Conservation (phyloP, 2,329 filamentous ascomycete genomes). For the Calcarisporium arbuscula region DNA sequence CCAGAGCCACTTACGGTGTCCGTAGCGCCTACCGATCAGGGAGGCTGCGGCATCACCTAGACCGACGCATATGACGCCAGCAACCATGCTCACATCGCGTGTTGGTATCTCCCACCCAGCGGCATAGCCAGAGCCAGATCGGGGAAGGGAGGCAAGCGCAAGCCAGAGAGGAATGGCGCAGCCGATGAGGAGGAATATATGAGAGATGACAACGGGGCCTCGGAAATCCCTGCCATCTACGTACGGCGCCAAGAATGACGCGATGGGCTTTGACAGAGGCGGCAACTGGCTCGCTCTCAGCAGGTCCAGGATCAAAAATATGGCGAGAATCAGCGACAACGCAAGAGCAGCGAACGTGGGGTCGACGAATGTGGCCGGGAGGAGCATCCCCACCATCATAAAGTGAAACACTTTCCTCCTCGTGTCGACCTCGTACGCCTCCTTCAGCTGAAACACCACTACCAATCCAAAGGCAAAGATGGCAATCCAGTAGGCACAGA, state of each 20-base stretch:
- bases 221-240: slow-evolving; percentile 90
- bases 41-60: slow-evolving; percentile 92
- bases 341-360: slow-evolving; percentile 77
- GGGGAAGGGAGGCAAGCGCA: slow-evolving; percentile 63
- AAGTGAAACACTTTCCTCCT: slow-evolving; percentile 96
- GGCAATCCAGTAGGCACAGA: slow-evolving; percentile 66
- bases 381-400: slow-evolving; percentile 94
- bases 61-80: slow-evolving; percentile 88
- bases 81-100: slow-evolving; percentile 82
- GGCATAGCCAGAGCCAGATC: slow-evolving; percentile 49
- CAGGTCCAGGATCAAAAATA: slow-evolving; percentile 85
- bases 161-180: slow-evolving; percentile 95
- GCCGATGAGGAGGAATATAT: slow-evolving; percentile 91
- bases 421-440: slow-evolving; percentile 86
- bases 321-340: slow-evolving; percentile 68
- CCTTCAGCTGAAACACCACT: slow-evolving; percentile 67
- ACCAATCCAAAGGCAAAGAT: slow-evolving; percentile 67
- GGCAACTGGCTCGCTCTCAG: slow-evolving; percentile 87
- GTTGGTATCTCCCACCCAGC: slow-evolving; percentile 68
- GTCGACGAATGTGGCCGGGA: slow-evolving; percentile 81
- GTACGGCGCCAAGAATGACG: slow-evolving; percentile 83
- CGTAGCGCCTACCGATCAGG: slow-evolving; percentile 80
- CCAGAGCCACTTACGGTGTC: slow-evolving; percentile 90
- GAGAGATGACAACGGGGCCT: slow-evolving; percentile 89
- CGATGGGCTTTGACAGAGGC: slow-evolving; percentile 79